phyloP scores from a whole-genome alignment of 306 rosid species.

The Adenanthera pavonina region DNA sequence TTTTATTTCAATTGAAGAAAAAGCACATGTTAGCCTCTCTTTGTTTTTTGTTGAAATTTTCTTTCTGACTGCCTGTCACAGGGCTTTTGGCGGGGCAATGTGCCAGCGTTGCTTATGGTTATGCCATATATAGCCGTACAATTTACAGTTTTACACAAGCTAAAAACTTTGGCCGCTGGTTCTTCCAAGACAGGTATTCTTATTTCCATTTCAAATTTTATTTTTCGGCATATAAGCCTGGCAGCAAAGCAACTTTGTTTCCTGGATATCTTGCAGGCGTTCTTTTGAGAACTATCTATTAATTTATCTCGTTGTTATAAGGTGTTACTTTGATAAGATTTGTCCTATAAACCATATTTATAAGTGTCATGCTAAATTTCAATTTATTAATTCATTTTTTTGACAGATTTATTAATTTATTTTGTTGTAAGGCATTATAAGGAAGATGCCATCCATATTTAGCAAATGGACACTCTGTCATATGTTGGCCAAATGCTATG shows the following conservation, averaged over 20 bases:
- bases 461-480: not conserved
- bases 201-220: slow-evolving; percentile 26
- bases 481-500: slow-evolving; percentile 22
- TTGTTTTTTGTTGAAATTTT: slow-evolving; percentile 12
- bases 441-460: not conserved
- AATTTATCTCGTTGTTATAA: slow-evolving; percentile 1
- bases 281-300: slow-evolving; percentile 16
- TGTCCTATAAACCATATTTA: slow-evolving; percentile 11
- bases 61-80: slow-evolving; percentile 36
- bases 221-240: slow-evolving; percentile 23
- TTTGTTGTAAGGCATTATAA: not conserved
- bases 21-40: not conserved
- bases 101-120: slow-evolving; percentile 97
- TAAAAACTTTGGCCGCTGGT: slow-evolving; percentile 83
- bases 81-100: slow-evolving; percentile 99
- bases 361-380: slow-evolving; percentile 7
- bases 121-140: slow-evolving; percentile 98
- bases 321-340: slow-evolving; percentile 9
- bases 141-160: slow-evolving; percentile 80
- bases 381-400: slow-evolving; percentile 1
- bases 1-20: not conserved
- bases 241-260: slow-evolving; percentile 24
- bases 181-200: slow-evolving; percentile 80
- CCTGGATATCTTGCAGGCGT: slow-evolving; percentile 10
- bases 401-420: slow-evolving; percentile 1